A percentile compares a stretch with the other conserved stretches of the same genome.
These are phyloP conservation scores for Aspergillus bertholletiae DNA, from an alignment of 495 filamentous ascomycete species.

Conservation along the genomic window DNA sequence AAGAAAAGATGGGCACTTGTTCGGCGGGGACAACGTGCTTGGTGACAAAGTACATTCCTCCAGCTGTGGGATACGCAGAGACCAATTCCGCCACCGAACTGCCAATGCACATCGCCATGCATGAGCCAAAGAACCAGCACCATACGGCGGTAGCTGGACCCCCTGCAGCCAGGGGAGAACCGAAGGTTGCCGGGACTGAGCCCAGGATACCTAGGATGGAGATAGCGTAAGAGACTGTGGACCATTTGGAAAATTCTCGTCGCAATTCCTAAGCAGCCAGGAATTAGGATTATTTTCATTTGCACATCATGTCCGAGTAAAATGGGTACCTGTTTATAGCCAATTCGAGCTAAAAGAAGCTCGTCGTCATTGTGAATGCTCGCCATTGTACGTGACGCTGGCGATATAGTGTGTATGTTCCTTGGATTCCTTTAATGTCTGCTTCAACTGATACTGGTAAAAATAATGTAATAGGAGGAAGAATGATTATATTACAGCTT, in stretches of 20 bases:
- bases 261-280: constrained; percentile 48
- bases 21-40: constrained; percentile 56
- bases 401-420: background rate
- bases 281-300: background rate
- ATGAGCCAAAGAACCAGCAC: constrained; percentile 67
- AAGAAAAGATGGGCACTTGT: constrained; percentile 56
- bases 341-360: constrained; percentile 61
- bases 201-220: constrained; percentile 68
- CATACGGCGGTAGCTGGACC: constrained; percentile 69
- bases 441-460: too few species aligned
- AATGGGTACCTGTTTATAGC: constrained; percentile 60
- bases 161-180: constrained; percentile 58
- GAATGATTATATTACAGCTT: too few species aligned
- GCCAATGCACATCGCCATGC: constrained; percentile 65
- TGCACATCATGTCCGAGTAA: background rate
- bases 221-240: constrained; percentile 71
- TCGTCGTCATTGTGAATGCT: constrained; percentile 63
- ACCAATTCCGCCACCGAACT: constrained; percentile 62
- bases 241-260: constrained; percentile 71
- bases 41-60: constrained; percentile 63
- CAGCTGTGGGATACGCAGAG: constrained; percentile 61
- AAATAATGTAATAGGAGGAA: too few species aligned
- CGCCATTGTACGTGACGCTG: constrained; percentile 24
- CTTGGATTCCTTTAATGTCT: background rate
- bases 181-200: constrained; percentile 67